phyloP scores from a whole-genome alignment of 176 grass and related monocot species.

The Carex pumila region DNA sequence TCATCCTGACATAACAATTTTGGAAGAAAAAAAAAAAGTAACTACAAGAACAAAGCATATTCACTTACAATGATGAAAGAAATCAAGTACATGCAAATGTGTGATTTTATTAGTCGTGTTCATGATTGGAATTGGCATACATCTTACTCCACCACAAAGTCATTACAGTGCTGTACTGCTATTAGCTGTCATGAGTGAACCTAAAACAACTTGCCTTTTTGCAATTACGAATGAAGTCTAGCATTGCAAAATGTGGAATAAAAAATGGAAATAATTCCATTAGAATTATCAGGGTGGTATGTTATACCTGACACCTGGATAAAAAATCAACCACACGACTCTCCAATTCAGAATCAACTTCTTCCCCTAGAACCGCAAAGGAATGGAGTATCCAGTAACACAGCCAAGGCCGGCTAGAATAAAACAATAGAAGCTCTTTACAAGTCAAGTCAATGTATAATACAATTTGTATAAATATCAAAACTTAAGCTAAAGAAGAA shows the following conservation, averaged over 20 bases:
- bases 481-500: conserved; percentile 7
- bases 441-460: neutral
- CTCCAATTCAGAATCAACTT: conserved; percentile 61
- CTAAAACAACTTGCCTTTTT: neutral
- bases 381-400: conserved; percentile 96
- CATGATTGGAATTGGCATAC: neutral
- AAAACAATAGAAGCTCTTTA: conserved; percentile 4
- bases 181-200: neutral
- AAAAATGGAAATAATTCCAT: neutral
- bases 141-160: neutral
- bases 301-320: conserved; percentile 71
- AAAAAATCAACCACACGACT: conserved; percentile 65
- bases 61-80: neutral
- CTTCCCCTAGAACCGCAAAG: conserved; percentile 66
- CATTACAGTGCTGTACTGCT: neutral
- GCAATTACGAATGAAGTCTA: neutral
- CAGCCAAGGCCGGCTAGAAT: conserved; percentile 76
- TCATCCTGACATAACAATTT: conserved; percentile 56
- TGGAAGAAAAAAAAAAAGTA: neutral
- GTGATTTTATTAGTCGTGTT: neutral
- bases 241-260: neutral
- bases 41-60: neutral
- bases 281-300: neutral
- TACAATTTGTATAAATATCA: neutral
- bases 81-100: neutral